Evolutionary conservation across 805 yeast species (phyloP).

Genomic region (Wickerhamomyces ciferrii): DNA sequence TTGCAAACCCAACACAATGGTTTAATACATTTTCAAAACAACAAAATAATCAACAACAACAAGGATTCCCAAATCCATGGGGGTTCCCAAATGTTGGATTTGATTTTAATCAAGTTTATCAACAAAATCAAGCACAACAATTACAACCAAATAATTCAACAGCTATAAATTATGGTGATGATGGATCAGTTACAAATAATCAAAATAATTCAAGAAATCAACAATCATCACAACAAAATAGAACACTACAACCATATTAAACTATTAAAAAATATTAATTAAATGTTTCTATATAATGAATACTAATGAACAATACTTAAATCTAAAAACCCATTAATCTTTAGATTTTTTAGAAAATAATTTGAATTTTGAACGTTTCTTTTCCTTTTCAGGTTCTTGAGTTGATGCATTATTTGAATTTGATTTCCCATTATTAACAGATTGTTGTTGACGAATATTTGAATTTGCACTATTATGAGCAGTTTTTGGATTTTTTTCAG

Average conservation of each 20-base stretch:
- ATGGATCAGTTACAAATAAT: neutral
- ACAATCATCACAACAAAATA: neutral
- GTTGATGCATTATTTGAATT: constrained; percentile 4
- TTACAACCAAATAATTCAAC: neutral
- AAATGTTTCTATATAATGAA: neutral
- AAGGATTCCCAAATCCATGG: neutral
- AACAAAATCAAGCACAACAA: neutral
- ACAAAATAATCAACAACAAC: neutral
- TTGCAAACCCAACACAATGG: neutral
- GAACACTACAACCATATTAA: neutral
- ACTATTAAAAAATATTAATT: neutral
- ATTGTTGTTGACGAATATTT: constrained; percentile 8
- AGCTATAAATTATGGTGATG: neutral
- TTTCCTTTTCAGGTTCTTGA: constrained; percentile 28
- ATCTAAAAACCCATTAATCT: neutral
- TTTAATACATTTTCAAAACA: neutral
- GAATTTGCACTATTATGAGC: constrained; percentile 14
- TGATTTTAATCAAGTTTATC: neutral
- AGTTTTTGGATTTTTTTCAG: constrained; percentile 7
- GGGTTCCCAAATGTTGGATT: neutral
- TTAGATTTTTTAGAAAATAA: constrained; percentile 31
- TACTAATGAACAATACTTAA: too few relatives aligned
- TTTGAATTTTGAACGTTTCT: constrained; percentile 41
- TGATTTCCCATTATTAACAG: constrained; percentile 4
- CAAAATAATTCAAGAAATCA: neutral